Percentiles rank a stretch among this genome's conserved stretches.
Evolutionary conservation across 2,329 filamentous ascomycete species (phyloP).

Genomic region (Pseudocercospora eumusae): DNA sequence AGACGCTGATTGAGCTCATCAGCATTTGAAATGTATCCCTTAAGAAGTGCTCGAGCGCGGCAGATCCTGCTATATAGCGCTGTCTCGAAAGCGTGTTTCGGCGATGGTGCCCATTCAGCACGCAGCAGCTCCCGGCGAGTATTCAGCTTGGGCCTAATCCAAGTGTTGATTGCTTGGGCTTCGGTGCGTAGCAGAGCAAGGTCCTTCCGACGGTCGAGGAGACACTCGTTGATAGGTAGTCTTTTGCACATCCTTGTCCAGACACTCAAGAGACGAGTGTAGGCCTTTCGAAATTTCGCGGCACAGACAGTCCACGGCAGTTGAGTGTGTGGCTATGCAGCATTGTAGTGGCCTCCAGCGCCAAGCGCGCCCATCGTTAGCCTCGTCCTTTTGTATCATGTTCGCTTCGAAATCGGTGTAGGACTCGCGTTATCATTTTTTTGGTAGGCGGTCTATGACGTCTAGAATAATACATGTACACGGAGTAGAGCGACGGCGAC

Average conservation of each 20-base stretch:
- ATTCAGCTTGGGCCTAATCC: conserved; percentile 7
- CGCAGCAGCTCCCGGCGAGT: background rate
- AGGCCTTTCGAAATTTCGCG: conserved; percentile 1
- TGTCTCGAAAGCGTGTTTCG: background rate
- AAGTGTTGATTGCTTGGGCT: conserved; percentile 4
- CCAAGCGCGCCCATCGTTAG: conserved; percentile 2
- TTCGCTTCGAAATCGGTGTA: background rate
- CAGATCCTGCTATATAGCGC: conserved; percentile 18
- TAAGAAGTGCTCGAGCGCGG: conserved; percentile 26
- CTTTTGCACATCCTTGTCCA: conserved; percentile 16
- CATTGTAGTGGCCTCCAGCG: background rate
- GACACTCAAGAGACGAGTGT: conserved; percentile 3
- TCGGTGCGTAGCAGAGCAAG: conserved; percentile 12
- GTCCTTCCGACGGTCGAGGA: conserved; percentile 23
- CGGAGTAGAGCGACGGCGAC: background rate
- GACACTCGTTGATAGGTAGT: conserved; percentile 13
- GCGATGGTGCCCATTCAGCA: background rate
- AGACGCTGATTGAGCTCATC: conserved; percentile 30
- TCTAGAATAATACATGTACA: too few species aligned
- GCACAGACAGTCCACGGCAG: conserved; percentile 1
- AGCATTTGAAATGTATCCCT: conserved; percentile 33
- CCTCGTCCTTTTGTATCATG: too few species aligned
- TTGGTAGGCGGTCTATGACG: background rate
- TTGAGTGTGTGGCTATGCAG: conserved; percentile 5
- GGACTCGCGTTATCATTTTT: background rate